Percentiles rank a stretch among this genome's conserved stretches.
phyloP scores from a whole-genome alignment of 73 alveolate species.

The Tetrahymena elliotti region DNA sequence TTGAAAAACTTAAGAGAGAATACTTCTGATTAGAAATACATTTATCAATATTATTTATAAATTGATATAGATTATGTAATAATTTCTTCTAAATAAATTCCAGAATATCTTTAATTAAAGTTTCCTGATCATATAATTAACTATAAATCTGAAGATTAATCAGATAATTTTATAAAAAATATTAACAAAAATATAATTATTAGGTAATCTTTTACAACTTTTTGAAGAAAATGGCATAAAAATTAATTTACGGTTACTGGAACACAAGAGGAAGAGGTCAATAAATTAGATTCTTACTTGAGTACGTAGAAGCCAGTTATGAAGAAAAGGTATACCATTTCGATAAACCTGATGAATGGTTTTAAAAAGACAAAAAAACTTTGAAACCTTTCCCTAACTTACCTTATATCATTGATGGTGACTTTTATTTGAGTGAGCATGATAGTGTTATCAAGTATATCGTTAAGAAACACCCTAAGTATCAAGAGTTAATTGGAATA shows the following conservation, averaged over 20 bases:
- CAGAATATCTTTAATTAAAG: no score
- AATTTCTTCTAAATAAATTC: no score
- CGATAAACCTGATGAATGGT: not conserved
- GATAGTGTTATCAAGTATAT: not conserved
- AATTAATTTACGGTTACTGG: not conserved
- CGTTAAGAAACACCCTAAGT: not conserved
- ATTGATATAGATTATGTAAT: no score
- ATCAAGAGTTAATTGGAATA: not conserved
- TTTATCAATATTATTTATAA: no score
- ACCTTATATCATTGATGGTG: not conserved
- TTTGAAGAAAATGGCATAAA: not conserved
- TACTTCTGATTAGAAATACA: no score
- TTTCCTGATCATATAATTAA: no score
- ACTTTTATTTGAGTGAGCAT: not conserved
- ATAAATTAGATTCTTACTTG: not conserved
- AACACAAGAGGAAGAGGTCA: not conserved
- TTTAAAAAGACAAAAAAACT: not conserved
- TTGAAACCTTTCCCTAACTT: not conserved
- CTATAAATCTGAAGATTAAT: not conserved
- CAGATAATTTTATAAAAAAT: not conserved
- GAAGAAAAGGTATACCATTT: not conserved
- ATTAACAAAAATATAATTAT: not conserved
- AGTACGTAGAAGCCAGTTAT: not conserved
- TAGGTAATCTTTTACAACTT: not conserved
- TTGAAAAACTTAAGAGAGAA: no score